These are phyloP conservation scores for Arachnomyces sp. DNA, from an alignment of 2,329 filamentous ascomycete species.

Conservation along the genomic window DNA sequence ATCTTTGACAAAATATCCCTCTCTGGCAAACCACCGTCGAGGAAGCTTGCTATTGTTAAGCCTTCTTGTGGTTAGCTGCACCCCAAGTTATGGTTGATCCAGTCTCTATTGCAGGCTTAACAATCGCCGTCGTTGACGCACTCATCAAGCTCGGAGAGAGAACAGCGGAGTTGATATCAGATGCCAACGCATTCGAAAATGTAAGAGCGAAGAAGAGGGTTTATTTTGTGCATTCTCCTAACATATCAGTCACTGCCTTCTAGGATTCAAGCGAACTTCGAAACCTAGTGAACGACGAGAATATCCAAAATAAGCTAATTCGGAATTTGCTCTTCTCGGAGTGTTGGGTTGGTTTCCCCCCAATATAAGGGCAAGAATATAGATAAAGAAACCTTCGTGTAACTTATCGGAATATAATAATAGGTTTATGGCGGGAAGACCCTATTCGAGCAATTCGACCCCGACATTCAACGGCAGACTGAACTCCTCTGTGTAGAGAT, in stretches of 20 bases:
- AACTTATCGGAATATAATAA: no score
- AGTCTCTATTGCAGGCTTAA: constrained; percentile 6
- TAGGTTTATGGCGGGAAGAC: constrained; percentile 4
- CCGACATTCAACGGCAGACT: constrained; percentile 12
- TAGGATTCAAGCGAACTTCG: no score
- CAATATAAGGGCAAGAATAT: no score
- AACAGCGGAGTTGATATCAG: constrained; percentile 10
- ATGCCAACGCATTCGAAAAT: constrained; percentile 10
- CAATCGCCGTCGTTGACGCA: constrained; percentile 10
- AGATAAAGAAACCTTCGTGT: no score
- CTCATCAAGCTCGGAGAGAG: constrained; percentile 12
- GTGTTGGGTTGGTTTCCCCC: no score
- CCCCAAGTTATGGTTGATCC: no score
- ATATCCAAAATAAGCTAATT: constrained; percentile 8
- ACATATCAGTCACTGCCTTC: not conserved
- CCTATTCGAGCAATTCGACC: constrained; percentile 11
- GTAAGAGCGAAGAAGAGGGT: not conserved
- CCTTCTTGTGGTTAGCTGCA: no score
- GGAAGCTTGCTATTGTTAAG: no score
- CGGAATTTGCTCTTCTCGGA: not conserved
- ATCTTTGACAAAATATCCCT: no score
- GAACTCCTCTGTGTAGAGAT: constrained; percentile 6
- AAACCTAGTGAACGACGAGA: constrained; percentile 10
- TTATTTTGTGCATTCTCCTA: no score
- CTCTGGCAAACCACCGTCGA: no score